phyloP scores from a whole-genome alignment of 2,329 filamentous ascomycete genomes.

The Fusarium pseudoanthophilum region DNA sequence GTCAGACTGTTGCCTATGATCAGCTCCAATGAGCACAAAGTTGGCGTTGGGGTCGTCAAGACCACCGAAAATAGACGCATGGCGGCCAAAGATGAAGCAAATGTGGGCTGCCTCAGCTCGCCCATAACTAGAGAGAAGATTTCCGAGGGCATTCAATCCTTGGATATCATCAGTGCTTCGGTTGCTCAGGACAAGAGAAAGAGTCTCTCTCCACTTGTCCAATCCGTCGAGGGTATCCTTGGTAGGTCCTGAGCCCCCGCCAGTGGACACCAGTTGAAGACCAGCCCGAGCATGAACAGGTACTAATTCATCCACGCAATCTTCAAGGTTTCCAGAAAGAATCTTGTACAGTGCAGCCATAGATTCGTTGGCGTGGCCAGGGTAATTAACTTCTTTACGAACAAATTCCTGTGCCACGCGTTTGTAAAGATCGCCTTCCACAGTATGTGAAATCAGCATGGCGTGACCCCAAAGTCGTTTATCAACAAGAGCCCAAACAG shows the following conservation, averaged over 20 bases:
- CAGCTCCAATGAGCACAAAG: slow-evolving; percentile 86
- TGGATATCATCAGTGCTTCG: slow-evolving; percentile 81
- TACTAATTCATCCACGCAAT: slow-evolving; percentile 95
- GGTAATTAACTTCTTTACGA: slow-evolving; percentile 88
- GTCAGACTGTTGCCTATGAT: slow-evolving; percentile 77
- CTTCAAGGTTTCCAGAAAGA: slow-evolving; percentile 91
- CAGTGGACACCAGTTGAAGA: slow-evolving; percentile 88
- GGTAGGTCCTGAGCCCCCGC: slow-evolving; percentile 66
- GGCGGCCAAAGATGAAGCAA: slow-evolving; percentile 88
- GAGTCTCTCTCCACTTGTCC: slow-evolving; percentile 93
- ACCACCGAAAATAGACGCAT: slow-evolving; percentile 78
- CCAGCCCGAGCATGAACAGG: slow-evolving; percentile 92
- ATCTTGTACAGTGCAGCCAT: slow-evolving; percentile 93
- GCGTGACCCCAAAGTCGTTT: slow-evolving; percentile 96
- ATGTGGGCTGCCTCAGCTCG: slow-evolving; percentile 92
- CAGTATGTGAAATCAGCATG: slow-evolving; percentile 82
- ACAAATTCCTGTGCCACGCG: slow-evolving; percentile 96
- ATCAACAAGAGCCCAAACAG: slow-evolving; percentile 93
- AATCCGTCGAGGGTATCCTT: slow-evolving; percentile 85
- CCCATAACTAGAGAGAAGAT: slow-evolving; percentile 84
- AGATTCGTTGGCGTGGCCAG: slow-evolving; percentile 83
- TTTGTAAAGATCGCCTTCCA: slow-evolving; percentile 88
- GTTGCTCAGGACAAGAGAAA: slow-evolving; percentile 88
- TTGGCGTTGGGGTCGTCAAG: slow-evolving; percentile 81
- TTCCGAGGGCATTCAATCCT: slow-evolving; percentile 83